Percentiles rank a stretch among this genome's conserved stretches.
These are phyloP conservation scores for Pyrenophora tritici-repentis DNA, from an alignment of 2,329 filamentous ascomycete genomes.

Conservation along the genomic window DNA sequence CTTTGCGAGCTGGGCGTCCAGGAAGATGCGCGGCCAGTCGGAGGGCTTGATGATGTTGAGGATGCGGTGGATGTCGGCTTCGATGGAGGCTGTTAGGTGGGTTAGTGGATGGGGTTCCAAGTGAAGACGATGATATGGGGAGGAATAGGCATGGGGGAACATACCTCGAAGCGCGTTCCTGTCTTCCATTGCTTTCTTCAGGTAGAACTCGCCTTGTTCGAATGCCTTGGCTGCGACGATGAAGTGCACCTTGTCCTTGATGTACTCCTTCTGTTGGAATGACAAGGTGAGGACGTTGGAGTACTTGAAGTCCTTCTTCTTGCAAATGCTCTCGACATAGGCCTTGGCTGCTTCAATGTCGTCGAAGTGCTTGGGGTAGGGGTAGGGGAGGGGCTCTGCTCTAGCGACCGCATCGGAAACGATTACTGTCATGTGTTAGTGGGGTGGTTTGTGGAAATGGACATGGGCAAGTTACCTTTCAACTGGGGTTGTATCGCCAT, in stretches of 20 bases:
- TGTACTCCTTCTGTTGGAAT: background rate
- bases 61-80: background rate
- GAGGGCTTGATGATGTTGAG: background rate
- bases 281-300: background rate
- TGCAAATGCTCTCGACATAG: conserved; percentile 1
- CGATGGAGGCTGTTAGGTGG: background rate
- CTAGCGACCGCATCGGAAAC: background rate
- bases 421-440: background rate
- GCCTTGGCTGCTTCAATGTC: conserved; percentile 12
- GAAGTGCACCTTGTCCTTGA: conserved; percentile 12
- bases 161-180: conserved; percentile 1
- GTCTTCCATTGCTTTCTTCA: conserved; percentile 5
- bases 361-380: conserved; percentile 11
- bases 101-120: background rate
- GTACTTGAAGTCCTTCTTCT: background rate
- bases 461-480: background rate
- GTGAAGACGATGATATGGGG: no score
- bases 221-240: conserved; percentile 15
- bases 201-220: conserved; percentile 12
- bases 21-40: background rate
- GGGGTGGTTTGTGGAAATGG: background rate
- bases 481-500: background rate
- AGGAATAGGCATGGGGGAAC: background rate
- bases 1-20: background rate
- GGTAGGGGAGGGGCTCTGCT: background rate